Percentiles rank a stretch among this genome's conserved stretches.
These are phyloP conservation scores for Epichloe hybrida DNA, from an alignment of 2,329 filamentous ascomycete species.

Conservation along the genomic window DNA sequence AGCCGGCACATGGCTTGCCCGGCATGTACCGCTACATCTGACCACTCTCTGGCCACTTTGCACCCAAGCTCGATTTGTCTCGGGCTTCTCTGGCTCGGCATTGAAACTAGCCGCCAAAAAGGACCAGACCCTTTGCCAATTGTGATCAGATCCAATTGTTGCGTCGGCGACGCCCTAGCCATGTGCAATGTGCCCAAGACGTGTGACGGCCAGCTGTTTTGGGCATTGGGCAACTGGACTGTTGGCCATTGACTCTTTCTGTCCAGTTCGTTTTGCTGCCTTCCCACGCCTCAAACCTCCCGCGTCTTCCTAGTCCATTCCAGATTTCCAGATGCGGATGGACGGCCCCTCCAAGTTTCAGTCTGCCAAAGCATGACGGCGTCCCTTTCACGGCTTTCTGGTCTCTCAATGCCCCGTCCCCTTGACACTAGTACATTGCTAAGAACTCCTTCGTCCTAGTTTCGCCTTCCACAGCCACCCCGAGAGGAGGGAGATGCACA, in stretches of 20 bases:
- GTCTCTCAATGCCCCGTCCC: background rate
- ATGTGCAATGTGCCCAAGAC: background rate
- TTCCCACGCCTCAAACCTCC: too few relatives aligned
- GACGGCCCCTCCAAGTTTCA: constrained; percentile 1
- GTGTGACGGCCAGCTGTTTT: background rate
- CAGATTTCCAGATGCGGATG: constrained; percentile 11
- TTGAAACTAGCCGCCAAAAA: too few relatives aligned
- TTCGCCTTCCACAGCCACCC: background rate
- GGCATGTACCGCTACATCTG: too few relatives aligned
- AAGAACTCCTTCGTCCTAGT: background rate
- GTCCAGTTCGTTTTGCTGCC: too few relatives aligned
- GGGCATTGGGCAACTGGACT: background rate
- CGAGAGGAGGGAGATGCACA: background rate
- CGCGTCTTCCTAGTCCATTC: constrained; percentile 3
- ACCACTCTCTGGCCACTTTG: too few relatives aligned
- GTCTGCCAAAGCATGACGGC: constrained; percentile 1
- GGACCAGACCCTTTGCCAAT: too few relatives aligned
- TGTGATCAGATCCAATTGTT: background rate
- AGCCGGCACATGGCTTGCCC: too few relatives aligned
- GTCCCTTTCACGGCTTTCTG: background rate
- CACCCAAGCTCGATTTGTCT: background rate
- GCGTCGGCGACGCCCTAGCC: background rate
- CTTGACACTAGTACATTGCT: background rate
- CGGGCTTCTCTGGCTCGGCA: background rate
- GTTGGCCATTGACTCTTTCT: background rate